Percentiles rank a stretch among this genome's conserved stretches.
Conservation (phyloP, 1,284 basidiomycete species). For the Ustilago curta region DNA sequence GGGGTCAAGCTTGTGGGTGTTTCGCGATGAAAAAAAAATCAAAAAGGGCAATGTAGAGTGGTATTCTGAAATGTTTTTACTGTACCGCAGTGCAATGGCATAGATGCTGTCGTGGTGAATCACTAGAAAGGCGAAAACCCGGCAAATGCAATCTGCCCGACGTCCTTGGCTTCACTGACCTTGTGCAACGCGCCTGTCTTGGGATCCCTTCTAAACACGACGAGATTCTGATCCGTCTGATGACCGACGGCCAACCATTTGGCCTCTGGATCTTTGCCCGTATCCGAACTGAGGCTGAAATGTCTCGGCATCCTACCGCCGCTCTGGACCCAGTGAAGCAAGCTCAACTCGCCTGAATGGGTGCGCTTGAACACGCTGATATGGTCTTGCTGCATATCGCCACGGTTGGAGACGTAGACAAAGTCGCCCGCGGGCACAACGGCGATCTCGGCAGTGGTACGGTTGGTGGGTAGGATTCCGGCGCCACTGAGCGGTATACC, state of each 20-base stretch:
- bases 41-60: no score
- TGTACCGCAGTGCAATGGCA: no score
- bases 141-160: constrained; percentile 46
- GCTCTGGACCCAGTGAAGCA: constrained; percentile 40
- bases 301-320: constrained; percentile 56
- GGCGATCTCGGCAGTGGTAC: constrained; percentile 59
- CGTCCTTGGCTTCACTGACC: constrained; percentile 5
- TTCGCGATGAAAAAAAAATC: constrained; percentile 5
- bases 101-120: not conserved
- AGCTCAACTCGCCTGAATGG: constrained; percentile 30
- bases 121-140: constrained; percentile 48
- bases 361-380: constrained; percentile 49
- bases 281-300: constrained; percentile 40
- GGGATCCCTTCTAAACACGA: constrained; percentile 42
- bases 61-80: no score
- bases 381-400: constrained; percentile 53
- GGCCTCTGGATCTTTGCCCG: constrained; percentile 25
- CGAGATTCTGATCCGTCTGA: constrained; percentile 48
- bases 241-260: constrained; percentile 50
- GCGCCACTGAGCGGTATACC: constrained; percentile 40
- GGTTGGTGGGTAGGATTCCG: constrained; percentile 38
- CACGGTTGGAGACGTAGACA: constrained; percentile 54
- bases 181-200: constrained; percentile 32
- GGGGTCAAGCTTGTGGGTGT: constrained; percentile 62
- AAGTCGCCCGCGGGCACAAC: constrained; percentile 47